Evolutionary conservation across 1,284 basidiomycete genomes (phyloP).

Genomic region (Rhodotorula sp.): DNA sequence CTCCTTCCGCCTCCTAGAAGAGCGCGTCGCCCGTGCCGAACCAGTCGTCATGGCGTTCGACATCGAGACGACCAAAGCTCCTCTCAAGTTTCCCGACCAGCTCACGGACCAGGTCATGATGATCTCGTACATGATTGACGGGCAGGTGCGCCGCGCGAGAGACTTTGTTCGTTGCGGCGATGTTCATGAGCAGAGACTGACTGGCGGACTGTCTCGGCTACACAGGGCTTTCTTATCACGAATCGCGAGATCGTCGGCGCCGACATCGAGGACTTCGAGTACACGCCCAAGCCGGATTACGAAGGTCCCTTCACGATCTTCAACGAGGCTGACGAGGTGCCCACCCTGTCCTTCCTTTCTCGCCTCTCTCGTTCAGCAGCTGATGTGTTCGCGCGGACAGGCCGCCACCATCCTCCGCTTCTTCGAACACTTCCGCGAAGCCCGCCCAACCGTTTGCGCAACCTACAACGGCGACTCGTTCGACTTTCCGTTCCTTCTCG

Average conservation of each 20-base stretch:
- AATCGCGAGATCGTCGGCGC: slow-evolving; percentile 97
- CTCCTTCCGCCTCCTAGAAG: slow-evolving; percentile 67
- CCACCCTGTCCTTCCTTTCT: neutral
- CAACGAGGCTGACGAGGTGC: slow-evolving; percentile 89
- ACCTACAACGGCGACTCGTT: slow-evolving; percentile 99
- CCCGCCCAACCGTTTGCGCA: slow-evolving; percentile 93
- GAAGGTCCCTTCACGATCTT: slow-evolving; percentile 96
- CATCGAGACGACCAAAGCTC: slow-evolving; percentile 98
- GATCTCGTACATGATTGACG: slow-evolving; percentile 99
- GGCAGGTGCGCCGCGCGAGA: slow-evolving; percentile 48
- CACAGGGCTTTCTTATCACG: slow-evolving; percentile 92
- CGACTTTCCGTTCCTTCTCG: slow-evolving; percentile 98
- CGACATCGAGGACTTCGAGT: slow-evolving; percentile 98
- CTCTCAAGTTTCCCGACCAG: slow-evolving; percentile 97
- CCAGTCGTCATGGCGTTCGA: slow-evolving; percentile 99
- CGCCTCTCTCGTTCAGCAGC: neutral
- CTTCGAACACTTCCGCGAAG: slow-evolving; percentile 89
- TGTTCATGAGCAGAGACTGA: neutral
- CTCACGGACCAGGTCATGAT: slow-evolving; percentile 99
- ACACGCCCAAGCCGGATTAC: slow-evolving; percentile 96
- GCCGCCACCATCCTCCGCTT: slow-evolving; percentile 66
- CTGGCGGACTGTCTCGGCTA: neutral
- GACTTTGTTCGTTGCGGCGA: too few relatives aligned
- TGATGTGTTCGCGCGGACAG: neutral
- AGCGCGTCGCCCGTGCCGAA: slow-evolving; percentile 96